These are phyloP conservation scores for Debaryomyces subglobosus DNA, from an alignment of 1,139 yeast genomes.

Conservation along the genomic window DNA sequence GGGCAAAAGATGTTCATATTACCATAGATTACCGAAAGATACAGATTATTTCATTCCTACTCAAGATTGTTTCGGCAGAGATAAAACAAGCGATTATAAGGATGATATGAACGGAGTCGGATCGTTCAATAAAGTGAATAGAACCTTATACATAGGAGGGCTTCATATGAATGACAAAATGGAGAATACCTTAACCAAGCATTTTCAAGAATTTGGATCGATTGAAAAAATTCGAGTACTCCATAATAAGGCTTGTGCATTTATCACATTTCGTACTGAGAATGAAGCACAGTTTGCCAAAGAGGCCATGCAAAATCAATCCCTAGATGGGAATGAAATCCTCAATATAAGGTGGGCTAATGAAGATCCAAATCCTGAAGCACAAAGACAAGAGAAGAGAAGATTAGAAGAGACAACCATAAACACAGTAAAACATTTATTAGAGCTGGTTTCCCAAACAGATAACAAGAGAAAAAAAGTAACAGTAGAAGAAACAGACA, in stretches of 20 bases:
- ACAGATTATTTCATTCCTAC: conserved; percentile 56
- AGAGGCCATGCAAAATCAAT: conserved; percentile 88
- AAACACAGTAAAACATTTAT: conserved; percentile 34
- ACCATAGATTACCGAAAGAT: conserved; percentile 72
- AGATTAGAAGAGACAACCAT: conserved; percentile 38
- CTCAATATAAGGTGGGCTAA: conserved; percentile 85
- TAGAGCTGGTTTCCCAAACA: conserved; percentile 18
- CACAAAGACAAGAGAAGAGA: conserved; percentile 54
- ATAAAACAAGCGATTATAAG: conserved; percentile 75
- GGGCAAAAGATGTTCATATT: conserved; percentile 74
- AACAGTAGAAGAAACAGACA: conserved; percentile 15
- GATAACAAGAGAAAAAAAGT: conserved; percentile 9
- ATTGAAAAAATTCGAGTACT: conserved; percentile 71
- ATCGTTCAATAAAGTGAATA: conserved; percentile 67
- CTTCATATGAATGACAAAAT: conserved; percentile 38
- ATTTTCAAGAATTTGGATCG: conserved; percentile 77
- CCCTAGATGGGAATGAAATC: conserved; percentile 64
- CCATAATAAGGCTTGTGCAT: conserved; percentile 70
- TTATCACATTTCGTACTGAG: conserved; percentile 71
- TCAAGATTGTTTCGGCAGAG: conserved; percentile 92
- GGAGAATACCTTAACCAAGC: conserved; percentile 40
- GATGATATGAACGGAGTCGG: conserved; percentile 98
- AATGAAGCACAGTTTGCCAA: conserved; percentile 88
- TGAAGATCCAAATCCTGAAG: conserved; percentile 80
- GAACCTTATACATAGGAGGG: conserved; percentile 80